Evolutionary conservation across 306 rosid genomes (phyloP).

Genomic region (Cucumis hystrix): DNA sequence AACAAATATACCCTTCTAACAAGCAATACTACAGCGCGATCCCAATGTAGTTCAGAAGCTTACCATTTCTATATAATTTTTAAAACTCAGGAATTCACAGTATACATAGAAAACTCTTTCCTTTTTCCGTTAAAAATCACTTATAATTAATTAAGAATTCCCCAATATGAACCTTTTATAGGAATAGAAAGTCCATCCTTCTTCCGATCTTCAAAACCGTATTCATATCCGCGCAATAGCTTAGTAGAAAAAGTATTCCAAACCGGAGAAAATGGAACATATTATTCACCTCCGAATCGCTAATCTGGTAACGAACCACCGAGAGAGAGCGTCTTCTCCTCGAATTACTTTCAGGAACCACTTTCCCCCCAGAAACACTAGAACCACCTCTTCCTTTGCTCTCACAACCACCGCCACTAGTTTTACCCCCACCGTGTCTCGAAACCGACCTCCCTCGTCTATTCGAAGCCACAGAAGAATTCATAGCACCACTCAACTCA

Average conservation of each 20-base stretch:
- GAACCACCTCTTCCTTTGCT: slow-evolving; percentile 22
- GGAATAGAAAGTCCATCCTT: not conserved
- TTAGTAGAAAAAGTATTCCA: not conserved
- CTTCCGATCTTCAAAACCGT: not conserved
- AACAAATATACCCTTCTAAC: not conserved
- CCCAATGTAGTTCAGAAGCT: not conserved
- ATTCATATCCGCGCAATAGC: not conserved
- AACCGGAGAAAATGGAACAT: not conserved
- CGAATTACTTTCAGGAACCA: slow-evolving; percentile 37
- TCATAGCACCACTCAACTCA: slow-evolving; percentile 22
- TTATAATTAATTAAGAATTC: not conserved
- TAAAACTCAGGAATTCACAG: not conserved
- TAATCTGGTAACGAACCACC: slow-evolving; percentile 69
- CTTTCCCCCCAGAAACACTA: slow-evolving; percentile 25
- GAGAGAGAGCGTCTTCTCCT: slow-evolving; percentile 77
- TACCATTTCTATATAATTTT: not conserved
- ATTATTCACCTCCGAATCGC: slow-evolving; percentile 84
- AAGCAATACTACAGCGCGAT: not conserved
- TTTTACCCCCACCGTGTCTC: slow-evolving; percentile 35
- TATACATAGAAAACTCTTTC: not conserved
- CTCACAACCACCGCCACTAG: slow-evolving; percentile 18
- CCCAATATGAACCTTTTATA: not conserved
- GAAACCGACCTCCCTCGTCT: slow-evolving; percentile 94
- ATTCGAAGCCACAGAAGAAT: slow-evolving; percentile 18
- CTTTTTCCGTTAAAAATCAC: not conserved